These are phyloP conservation scores for Polyporus tsugae DNA, from an alignment of 1,284 basidiomycete species.

Conservation along the genomic window DNA sequence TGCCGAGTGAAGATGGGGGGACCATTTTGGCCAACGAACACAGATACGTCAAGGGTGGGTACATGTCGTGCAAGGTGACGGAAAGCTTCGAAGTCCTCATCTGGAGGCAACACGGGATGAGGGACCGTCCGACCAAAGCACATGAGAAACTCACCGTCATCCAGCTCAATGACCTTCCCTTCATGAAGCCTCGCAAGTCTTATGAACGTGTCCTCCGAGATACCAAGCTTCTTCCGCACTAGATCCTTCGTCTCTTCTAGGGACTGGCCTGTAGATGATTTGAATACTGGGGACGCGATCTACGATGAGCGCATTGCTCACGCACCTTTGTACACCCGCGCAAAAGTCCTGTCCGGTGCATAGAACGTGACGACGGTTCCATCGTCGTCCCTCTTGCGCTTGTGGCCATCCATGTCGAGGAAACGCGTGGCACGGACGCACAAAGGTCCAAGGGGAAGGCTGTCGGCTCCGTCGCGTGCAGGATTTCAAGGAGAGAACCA, in stretches of 20 bases:
- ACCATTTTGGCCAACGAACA: conserved; percentile 38
- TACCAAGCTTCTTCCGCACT: conserved; percentile 66
- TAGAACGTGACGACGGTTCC: conserved; percentile 40
- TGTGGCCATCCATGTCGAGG: conserved; percentile 48
- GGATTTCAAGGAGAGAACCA: conserved; percentile 21
- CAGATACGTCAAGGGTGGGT: conserved; percentile 48
- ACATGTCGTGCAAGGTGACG: conserved; percentile 50
- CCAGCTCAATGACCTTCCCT: conserved; percentile 66
- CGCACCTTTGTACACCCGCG: conserved; percentile 42
- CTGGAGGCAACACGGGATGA: conserved; percentile 44
- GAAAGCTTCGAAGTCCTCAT: conserved; percentile 82
- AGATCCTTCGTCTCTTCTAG: conserved; percentile 62
- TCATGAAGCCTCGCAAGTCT: conserved; percentile 63
- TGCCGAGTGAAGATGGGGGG: conserved; percentile 16
- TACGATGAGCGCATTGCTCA: conserved; percentile 3
- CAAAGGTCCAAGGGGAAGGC: conserved; percentile 9
- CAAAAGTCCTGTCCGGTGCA: conserved; percentile 39
- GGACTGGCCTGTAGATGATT: conserved; percentile 56
- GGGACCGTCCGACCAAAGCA: conserved; percentile 9
- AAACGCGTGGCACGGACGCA: conserved; percentile 17
- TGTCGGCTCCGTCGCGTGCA: conserved; percentile 17
- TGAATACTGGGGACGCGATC: neutral
- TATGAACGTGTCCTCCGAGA: conserved; percentile 51
- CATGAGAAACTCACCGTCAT: conserved; percentile 62
- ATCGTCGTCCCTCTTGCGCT: conserved; percentile 54